These are phyloP conservation scores for Xerocomus cyaneibrunnescens DNA, from an alignment of 1,284 basidiomycete genomes.

Conservation along the genomic window DNA sequence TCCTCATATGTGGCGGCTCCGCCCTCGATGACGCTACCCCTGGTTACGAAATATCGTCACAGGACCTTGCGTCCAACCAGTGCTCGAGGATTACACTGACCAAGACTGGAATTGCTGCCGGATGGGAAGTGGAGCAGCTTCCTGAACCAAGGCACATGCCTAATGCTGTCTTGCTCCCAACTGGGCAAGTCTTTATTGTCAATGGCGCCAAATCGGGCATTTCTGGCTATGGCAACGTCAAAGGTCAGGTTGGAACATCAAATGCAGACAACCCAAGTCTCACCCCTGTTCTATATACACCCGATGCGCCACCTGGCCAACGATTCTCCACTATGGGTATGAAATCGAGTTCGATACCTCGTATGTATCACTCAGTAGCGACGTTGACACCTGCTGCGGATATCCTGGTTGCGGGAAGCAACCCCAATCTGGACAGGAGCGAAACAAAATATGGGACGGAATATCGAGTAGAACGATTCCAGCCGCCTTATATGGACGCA, in stretches of 20 bases:
- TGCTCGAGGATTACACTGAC: conserved; percentile 71
- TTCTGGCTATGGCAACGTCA: conserved; percentile 83
- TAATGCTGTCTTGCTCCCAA: conserved; percentile 80
- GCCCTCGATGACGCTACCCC: conserved; percentile 61
- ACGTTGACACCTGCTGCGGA: conserved; percentile 68
- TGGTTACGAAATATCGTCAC: conserved; percentile 63
- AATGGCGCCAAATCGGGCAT: conserved; percentile 77
- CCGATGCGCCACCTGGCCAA: conserved; percentile 53
- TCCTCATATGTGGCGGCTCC: conserved; percentile 80
- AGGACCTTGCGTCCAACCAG: conserved; percentile 68
- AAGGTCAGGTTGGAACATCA: conserved; percentile 64
- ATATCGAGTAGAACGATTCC: conserved; percentile 77
- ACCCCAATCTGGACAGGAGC: conserved; percentile 78
- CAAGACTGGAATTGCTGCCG: conserved; percentile 60
- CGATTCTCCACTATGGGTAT: conserved; percentile 66
- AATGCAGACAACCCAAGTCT: conserved; percentile 80
- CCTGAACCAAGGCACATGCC: conserved; percentile 74
- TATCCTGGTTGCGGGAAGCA: conserved; percentile 79
- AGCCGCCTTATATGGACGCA: conserved; percentile 65
- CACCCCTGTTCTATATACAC: conserved; percentile 74
- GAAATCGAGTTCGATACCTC: conserved; percentile 67
- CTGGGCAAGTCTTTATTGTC: conserved; percentile 71
- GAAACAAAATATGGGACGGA: conserved; percentile 71
- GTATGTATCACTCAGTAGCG: conserved; percentile 82
- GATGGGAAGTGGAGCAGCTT: conserved; percentile 77